These are phyloP conservation scores for Rhizoclosmatium globosum DNA, from an alignment of 192 early-diverging fungal species.

Conservation along the genomic window DNA sequence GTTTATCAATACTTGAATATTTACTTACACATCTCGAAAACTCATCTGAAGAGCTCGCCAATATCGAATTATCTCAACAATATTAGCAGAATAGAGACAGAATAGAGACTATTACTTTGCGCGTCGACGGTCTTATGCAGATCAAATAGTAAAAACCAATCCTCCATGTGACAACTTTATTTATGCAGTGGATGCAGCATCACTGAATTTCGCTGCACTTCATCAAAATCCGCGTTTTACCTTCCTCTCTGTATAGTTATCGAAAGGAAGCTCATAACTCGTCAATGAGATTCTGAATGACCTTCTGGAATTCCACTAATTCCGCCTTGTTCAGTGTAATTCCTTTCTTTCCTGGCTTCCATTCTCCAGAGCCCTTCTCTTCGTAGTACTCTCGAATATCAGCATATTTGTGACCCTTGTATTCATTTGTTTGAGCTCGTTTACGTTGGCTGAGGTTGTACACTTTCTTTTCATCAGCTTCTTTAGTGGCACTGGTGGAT, in stretches of 20 bases:
- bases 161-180: too few species aligned
- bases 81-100: too few species aligned
- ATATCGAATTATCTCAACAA: too few species aligned
- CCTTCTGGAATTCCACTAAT: constrained; percentile 1
- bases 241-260: not conserved
- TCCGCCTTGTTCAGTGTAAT: constrained; percentile 23
- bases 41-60: too few species aligned
- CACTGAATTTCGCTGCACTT: too few species aligned
- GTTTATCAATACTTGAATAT: too few species aligned
- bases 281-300: constrained; percentile 10
- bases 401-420: constrained; percentile 12
- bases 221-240: too few species aligned
- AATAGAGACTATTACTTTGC: too few species aligned
- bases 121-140: too few species aligned
- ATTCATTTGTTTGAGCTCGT: not conserved
- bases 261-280: not conserved
- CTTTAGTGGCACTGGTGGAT: constrained; percentile 14
- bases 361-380: constrained; percentile 24
- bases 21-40: too few species aligned
- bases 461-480: not conserved
- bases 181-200: too few species aligned
- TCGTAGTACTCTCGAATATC: constrained; percentile 24
- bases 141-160: too few species aligned
- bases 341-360: constrained; percentile 24
- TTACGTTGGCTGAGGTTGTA: constrained; percentile 3